Conservation (phyloP, 352 stramenopile genomes). For the Saprolegnia parasitica region DNA sequence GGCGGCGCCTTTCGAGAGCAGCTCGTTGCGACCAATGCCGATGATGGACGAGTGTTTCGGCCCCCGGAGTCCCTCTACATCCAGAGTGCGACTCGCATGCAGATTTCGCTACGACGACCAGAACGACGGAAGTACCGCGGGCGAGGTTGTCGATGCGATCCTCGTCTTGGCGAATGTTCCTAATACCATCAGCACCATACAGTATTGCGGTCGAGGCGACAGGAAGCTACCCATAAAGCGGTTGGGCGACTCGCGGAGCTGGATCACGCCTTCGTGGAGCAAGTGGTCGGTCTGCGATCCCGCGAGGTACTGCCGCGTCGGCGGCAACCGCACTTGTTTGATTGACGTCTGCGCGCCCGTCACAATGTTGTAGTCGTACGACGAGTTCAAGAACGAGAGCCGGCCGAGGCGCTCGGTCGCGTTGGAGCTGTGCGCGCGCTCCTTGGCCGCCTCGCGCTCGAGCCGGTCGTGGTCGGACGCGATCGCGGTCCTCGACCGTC, state of each 20-base stretch:
- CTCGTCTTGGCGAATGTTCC: neutral
- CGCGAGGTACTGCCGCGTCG: slow-evolving; percentile 17
- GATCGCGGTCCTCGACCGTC: slow-evolving; percentile 22
- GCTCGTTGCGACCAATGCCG: slow-evolving; percentile 23
- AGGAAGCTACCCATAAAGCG: slow-evolving; percentile 19
- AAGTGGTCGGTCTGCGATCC: neutral
- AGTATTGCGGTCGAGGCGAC: neutral
- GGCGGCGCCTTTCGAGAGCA: slow-evolving; percentile 13
- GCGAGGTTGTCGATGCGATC: neutral
- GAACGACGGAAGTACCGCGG: neutral
- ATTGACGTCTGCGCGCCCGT: neutral
- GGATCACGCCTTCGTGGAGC: slow-evolving; percentile 26
- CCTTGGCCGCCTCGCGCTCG: slow-evolving; percentile 20
- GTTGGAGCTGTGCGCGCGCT: slow-evolving; percentile 18
- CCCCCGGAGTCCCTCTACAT: slow-evolving; percentile 14
- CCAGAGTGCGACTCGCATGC: neutral
- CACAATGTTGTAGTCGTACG: slow-evolving; percentile 29
- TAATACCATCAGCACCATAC: neutral
- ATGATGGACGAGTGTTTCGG: slow-evolving; percentile 28
- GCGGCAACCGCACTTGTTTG: slow-evolving; percentile 14
- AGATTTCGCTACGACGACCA: neutral
- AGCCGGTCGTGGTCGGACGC: slow-evolving; percentile 26
- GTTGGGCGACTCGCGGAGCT: slow-evolving; percentile 26
- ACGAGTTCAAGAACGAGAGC: slow-evolving; percentile 16
- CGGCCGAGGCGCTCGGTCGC: slow-evolving; percentile 10